These are phyloP conservation scores for Fusarium sp. DNA, from an alignment of 2,329 filamentous ascomycete species.

Conservation along the genomic window DNA sequence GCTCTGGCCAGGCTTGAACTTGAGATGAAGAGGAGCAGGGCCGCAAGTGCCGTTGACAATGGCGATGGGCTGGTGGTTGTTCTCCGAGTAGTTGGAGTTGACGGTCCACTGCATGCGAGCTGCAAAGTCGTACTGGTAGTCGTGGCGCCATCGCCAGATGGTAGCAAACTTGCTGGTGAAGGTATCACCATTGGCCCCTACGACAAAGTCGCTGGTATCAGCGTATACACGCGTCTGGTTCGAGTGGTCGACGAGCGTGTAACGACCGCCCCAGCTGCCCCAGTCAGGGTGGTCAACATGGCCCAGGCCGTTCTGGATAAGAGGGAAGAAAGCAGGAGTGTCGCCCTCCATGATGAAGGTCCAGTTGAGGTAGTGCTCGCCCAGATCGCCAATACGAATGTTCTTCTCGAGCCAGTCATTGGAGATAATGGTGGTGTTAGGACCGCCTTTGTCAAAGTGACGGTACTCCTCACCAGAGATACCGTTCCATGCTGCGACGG, in stretches of 20 bases:
- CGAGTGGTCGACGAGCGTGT: constrained; percentile 12
- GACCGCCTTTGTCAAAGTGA: constrained; percentile 12
- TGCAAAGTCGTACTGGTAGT: constrained; percentile 27
- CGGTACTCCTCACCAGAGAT: constrained; percentile 50
- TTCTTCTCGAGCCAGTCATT: constrained; percentile 17
- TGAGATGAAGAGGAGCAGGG: not conserved
- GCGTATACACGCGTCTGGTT: constrained; percentile 3
- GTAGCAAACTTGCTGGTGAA: constrained; percentile 25
- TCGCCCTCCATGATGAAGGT: constrained; percentile 25
- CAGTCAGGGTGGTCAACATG: constrained; percentile 21
- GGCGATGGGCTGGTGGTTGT: constrained; percentile 1
- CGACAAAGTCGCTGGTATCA: constrained; percentile 13
- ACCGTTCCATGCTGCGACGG: constrained; percentile 64
- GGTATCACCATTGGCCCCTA: not conserved
- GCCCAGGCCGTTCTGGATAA: constrained; percentile 7
- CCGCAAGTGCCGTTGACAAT: constrained; percentile 2
- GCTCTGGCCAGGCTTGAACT: constrained; percentile 2
- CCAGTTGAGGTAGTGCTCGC: constrained; percentile 12
- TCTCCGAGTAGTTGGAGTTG: constrained; percentile 4
- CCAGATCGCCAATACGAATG: constrained; percentile 10
- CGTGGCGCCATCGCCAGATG: constrained; percentile 20
- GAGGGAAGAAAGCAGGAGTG: constrained; percentile 6
- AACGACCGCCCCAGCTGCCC: constrained; percentile 23
- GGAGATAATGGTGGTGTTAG: constrained; percentile 3
- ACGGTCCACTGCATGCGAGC: constrained; percentile 23